Base-by-base conservation (phyloP, 352 stramenopile species). In the Phytophthora capsici region DNA sequence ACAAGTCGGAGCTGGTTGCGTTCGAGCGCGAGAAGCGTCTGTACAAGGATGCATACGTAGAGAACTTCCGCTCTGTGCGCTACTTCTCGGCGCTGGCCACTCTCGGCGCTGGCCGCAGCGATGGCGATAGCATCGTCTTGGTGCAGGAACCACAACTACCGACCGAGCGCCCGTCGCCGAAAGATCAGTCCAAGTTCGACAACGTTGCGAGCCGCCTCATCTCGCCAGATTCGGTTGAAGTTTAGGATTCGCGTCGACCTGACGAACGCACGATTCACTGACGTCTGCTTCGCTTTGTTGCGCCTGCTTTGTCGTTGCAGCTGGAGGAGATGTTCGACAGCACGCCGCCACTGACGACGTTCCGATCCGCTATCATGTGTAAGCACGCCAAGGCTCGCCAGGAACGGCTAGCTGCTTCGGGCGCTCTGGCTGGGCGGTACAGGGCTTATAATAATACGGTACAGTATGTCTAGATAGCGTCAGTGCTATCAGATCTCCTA, bases 21-120 rank as follows among this genome's bases (percentile, higher is more conserved):
- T 90, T 77, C 60, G 80, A 91, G 66, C 80, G 77, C 68, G 80
- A 93, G 56, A 93, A 89, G 78, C 77, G 81, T 57, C 70, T 88
- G 37, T 91, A 89, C 62, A 91, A 90, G 69, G 78, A 91, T 59
- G 82, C 82, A 1, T 89, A 90, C 49, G 84, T 89, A 25, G 64
- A 82, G 45, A 85, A 87, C 52, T 93, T 90, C 47, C 78, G 80
- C 48, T 78, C 80, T 17, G 77, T 91, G 70, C 82, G 84, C 53
- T 73, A 89, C 63, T 93, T 93, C 67, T 82, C 82, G n/a, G 78
- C 80, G 56, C 77, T 90, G 32, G 78, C 77, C 23, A 69, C 71
- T 12, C 82, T 89, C 52, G 82, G 77, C 22, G 51, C 74, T 8
- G 79, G 77, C n/a, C 60, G 58, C 22, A 67, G 77, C 46, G 66